Evolutionary conservation across 2,329 filamentous ascomycete species (phyloP).

Genomic region (Sarocladium strictum): DNA sequence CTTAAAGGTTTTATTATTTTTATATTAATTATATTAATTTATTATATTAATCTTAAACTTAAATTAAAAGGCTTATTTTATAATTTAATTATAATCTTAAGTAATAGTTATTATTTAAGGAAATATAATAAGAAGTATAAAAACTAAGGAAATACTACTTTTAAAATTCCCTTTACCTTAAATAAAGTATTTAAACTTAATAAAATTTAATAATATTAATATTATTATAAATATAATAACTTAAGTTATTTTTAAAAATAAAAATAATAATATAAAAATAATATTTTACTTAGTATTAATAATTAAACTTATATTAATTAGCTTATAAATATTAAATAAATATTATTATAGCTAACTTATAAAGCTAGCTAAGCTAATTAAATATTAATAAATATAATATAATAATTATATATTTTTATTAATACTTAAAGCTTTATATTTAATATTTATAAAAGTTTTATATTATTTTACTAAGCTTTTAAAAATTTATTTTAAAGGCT

Average conservation of each 20-base stretch:
- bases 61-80: background rate
- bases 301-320: background rate
- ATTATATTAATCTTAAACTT: background rate
- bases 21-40: background rate
- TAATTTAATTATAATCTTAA: background rate
- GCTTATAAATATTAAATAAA: background rate
- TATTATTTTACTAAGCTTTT: background rate
- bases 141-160: background rate
- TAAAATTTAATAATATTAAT: too few species aligned
- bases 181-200: background rate
- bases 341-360: background rate
- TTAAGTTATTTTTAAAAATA: background rate
- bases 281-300: background rate
- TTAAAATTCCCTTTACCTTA: background rate
- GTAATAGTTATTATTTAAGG: too few species aligned
- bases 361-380: background rate
- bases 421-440: background rate
- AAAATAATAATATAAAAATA: background rate
- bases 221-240: background rate
- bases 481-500: background rate
- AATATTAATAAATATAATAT: background rate
- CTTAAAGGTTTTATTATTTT: background rate
- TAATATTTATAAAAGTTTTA: background rate
- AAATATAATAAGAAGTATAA: background rate
- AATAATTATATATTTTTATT: background rate